Conservation (phyloP, 768 basidiomycete genomes). For the Candolleomyces aberdarensis region DNA sequence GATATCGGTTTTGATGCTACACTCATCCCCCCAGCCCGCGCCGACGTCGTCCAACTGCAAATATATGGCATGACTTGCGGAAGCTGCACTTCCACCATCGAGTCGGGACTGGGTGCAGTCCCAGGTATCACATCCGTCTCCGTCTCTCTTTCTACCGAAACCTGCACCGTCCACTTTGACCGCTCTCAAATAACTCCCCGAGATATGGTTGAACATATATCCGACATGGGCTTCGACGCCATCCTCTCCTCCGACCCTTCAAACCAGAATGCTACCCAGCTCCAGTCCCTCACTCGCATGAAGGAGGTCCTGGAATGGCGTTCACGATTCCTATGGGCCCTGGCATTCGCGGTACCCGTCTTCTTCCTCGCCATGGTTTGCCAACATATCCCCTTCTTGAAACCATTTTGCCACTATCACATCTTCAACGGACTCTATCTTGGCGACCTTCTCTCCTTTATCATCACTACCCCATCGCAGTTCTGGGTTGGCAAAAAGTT, state of each 20-base stretch:
- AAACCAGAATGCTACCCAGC: conserved; percentile 65
- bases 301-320: conserved; percentile 94
- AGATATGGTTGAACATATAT: conserved; percentile 85
- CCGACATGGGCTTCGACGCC: conserved; percentile 89
- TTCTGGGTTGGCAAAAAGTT: conserved; percentile 89
- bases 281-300: conserved; percentile 79
- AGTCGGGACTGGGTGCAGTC: conserved; percentile 59
- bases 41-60: conserved; percentile 69
- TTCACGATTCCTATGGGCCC: conserved; percentile 67
- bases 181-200: conserved; percentile 68
- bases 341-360: conserved; percentile 86
- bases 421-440: conserved; percentile 72
- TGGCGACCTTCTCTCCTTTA: conserved; percentile 72
- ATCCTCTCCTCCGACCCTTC: conserved; percentile 70
- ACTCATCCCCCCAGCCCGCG: conserved; percentile 59
- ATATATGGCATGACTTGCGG: conserved; percentile 93
- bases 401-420: conserved; percentile 43
- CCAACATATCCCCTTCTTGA: conserved; percentile 61
- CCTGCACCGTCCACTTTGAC: conserved; percentile 75
- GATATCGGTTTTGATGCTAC: conserved; percentile 92
- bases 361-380: conserved; percentile 90
- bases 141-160: conserved; percentile 74
- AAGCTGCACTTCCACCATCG: conserved; percentile 75
- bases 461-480: conserved; percentile 88
- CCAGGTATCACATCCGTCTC: conserved; percentile 74